Evolutionary conservation across 2,329 filamentous ascomycete genomes (phyloP).

Genomic region (Botrytis squamosa): DNA sequence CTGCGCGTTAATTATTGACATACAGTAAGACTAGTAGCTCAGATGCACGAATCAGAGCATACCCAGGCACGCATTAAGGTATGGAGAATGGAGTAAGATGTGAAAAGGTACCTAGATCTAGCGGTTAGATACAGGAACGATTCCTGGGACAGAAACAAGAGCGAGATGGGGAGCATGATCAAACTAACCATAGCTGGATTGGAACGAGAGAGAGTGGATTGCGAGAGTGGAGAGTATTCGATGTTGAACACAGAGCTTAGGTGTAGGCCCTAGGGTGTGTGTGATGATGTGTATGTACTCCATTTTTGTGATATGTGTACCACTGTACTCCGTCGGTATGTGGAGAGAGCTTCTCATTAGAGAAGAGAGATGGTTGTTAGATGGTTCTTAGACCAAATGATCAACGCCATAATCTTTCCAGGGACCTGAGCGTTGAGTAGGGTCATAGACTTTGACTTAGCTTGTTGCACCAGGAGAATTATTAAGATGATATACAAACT

Average conservation of each 20-base stretch:
- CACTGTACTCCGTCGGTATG: not conserved
- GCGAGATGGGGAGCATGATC: conserved; percentile 15
- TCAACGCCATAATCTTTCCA: conserved; percentile 1
- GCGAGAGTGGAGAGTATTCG: not conserved
- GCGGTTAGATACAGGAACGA: conserved; percentile 15
- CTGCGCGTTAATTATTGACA: conserved; percentile 3
- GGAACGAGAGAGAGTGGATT: conserved; percentile 6
- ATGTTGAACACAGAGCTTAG: not conserved
- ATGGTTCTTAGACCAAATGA: not conserved
- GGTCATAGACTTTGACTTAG: not conserved
- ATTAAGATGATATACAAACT: not conserved
- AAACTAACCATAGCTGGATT: not conserved
- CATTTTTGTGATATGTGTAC: not conserved
- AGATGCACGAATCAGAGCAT: conserved; percentile 7
- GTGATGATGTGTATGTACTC: conserved; percentile 10
- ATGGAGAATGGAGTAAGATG: conserved; percentile 3
- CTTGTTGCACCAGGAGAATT: not conserved
- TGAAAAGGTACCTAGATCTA: conserved; percentile 8
- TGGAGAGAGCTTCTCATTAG: conserved; percentile 9
- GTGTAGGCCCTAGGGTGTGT: not conserved
- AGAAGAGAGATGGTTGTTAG: not conserved
- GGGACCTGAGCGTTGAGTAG: conserved; percentile 9
- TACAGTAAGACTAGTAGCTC: not conserved
- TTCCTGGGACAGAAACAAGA: not conserved
- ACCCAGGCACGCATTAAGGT: not conserved